Evolutionary conservation across 331 rosid species (phyloP).

Genomic region (Quercus lobata): DNA sequence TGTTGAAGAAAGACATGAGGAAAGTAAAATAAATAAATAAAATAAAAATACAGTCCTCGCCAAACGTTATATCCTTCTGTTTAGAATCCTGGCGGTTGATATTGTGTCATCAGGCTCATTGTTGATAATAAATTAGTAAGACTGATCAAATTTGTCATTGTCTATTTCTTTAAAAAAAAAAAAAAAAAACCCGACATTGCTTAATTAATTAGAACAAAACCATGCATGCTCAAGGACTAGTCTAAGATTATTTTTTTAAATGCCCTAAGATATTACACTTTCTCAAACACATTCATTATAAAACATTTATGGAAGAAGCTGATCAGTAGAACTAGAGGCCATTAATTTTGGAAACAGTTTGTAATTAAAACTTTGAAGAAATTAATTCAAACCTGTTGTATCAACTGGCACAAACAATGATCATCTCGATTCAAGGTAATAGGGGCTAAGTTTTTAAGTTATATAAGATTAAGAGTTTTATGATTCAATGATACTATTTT

Average conservation of each 20-base stretch:
- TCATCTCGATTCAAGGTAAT: too few species aligned
- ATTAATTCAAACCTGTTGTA: too few species aligned
- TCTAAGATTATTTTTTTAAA: background rate
- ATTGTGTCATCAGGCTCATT: background rate
- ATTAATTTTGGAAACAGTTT: too few species aligned
- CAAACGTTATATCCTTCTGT: background rate
- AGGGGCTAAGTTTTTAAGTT: too few species aligned
- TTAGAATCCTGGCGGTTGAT: background rate
- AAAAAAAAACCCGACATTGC: too few species aligned
- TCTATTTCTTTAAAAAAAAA: too few species aligned
- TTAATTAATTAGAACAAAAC: background rate
- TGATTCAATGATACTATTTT: too few species aligned
- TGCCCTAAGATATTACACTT: slow-evolving; percentile 4
- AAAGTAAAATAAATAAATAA: background rate
- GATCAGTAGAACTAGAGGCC: too few species aligned
- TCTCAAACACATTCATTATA: slow-evolving; percentile 8
- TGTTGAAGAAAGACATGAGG: background rate
- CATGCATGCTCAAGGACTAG: background rate
- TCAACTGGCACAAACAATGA: too few species aligned
- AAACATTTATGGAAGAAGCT: background rate
- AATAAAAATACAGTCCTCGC: background rate
- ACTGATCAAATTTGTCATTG: background rate
- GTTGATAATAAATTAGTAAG: background rate
- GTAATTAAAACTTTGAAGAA: too few species aligned
- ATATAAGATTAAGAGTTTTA: too few species aligned